Conservation (phyloP, 257 asterid genomes). For the Lycium barbarum region DNA sequence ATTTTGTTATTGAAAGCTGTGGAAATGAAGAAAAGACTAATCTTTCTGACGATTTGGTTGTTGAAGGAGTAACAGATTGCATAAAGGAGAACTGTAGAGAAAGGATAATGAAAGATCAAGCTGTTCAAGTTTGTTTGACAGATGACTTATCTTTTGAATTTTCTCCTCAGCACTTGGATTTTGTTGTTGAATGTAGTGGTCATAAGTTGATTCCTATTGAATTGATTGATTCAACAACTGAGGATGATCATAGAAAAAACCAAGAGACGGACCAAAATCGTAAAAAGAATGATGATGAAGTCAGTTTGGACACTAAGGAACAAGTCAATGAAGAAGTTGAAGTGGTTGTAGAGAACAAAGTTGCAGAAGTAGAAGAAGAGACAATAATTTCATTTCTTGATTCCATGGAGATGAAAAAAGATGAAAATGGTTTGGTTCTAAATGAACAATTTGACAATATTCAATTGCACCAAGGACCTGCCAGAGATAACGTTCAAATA, state of each 20-base stretch:
- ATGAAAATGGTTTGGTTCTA: conserved; percentile 63
- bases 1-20: not conserved
- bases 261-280: not conserved
- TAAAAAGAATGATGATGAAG: conserved; percentile 25
- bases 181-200: conserved; percentile 70
- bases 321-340: conserved; percentile 42
- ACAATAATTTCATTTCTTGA: conserved; percentile 50
- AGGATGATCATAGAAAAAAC: conserved; percentile 40
- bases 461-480: conserved; percentile 32
- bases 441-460: conserved; percentile 39
- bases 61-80: conserved; percentile 24
- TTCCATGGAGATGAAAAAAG: conserved; percentile 70
- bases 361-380: conserved; percentile 31
- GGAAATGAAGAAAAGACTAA: conserved; percentile 27
- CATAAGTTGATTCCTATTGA: conserved; percentile 72
- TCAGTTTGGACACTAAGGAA: conserved; percentile 26
- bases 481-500: conserved; percentile 41
- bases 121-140: conserved; percentile 52
- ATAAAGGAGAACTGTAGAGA: conserved; percentile 36
- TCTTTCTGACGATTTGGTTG: conserved; percentile 20
- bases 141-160: conserved; percentile 43
- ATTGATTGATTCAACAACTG: conserved; percentile 59
- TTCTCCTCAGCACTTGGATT: conserved; percentile 78
- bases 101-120: conserved; percentile 52
- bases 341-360: conserved; percentile 28